Evolutionary conservation across 352 stramenopile species (phyloP), one percentile per base, ranked within the genome.

Genomic region (Peronosclerospora sorghi): DNA sequence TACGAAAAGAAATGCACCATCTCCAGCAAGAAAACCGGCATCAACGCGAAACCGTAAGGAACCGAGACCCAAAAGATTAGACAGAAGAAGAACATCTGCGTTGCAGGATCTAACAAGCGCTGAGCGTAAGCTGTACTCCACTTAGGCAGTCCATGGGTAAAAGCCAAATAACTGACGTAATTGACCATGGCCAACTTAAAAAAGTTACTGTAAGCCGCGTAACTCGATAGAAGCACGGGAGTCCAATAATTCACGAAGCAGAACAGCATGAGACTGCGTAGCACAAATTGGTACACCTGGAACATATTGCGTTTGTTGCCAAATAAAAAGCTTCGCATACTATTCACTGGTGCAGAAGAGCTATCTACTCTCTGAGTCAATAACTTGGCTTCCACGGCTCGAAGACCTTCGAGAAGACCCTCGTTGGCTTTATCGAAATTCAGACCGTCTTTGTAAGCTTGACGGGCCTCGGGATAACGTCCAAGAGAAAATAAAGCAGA

Each of bases 181-280:
- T 92, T 86, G 23, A 90, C 59, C 8, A 86, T 51, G 39, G 77
- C 74, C 48, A 91, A 35, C 51, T 88, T 83, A 53, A 94, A 90
- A 53, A 95, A 93, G 40, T 59, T 62, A 6, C 35, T 41, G 47
- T 87, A 92, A 27, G 73, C 76, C 9, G 62, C 48, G 15, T 46
- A 64, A 6, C 62, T 55, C 3, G 64, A 62, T 10, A 78, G 40
- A 39, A 65, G 13, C 30, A 80, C 20, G 10, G 68, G 73, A 21
- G 79, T 40, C 77, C 80, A 93, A 55, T 85, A 93, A 26, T 67
- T 49, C 18, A 86, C 42, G 48, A 93, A 93, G 44, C 41, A 67
- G 41, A 78, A 36, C 53, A 90, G 45, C 52, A 90, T 45, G 26
- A 90, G 45, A 44, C 37, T 48, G 17, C 81, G 76, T 50, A 93